Evolutionary conservation across 495 filamentous ascomycete genomes (phyloP).

Genomic region (Hypoxylon lienhwacheense): DNA sequence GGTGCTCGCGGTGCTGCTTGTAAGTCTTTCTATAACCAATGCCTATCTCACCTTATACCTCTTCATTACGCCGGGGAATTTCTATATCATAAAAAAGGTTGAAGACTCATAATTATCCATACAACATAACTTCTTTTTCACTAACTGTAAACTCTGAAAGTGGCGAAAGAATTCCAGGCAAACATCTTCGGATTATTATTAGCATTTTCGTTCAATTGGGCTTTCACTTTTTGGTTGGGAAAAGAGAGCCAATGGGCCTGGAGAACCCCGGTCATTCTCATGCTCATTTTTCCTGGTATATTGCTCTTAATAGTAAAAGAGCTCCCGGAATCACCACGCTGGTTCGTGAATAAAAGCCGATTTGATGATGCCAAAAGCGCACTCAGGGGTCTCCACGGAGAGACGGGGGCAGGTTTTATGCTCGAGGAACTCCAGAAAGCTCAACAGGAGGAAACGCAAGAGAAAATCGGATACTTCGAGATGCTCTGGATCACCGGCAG

Average conservation of each 20-base stretch:
- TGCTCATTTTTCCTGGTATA: conserved; percentile 57
- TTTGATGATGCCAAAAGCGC: conserved; percentile 48
- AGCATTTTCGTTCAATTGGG: conserved; percentile 54
- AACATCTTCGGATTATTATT: conserved; percentile 61
- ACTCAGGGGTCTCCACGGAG: conserved; percentile 49
- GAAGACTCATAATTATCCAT: no score
- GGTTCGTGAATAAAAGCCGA: conserved; percentile 51
- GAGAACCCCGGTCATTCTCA: conserved; percentile 59
- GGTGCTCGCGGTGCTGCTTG: conserved; percentile 52
- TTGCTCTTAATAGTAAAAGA: conserved; percentile 50
- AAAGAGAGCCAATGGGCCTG: conserved; percentile 52
- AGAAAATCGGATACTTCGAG: conserved; percentile 50
- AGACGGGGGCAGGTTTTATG: conserved; percentile 48
- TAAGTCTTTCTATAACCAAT: conserved; percentile 4
- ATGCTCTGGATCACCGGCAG: conserved; percentile 49
- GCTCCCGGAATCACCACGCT: conserved; percentile 59
- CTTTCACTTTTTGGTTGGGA: conserved; percentile 41
- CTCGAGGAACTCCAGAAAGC: conserved; percentile 50
- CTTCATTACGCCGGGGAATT: no score
- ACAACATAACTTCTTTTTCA: no score
- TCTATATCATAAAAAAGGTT: no score
- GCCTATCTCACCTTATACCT: no score
- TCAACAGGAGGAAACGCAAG: conserved; percentile 48
- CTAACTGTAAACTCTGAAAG: background rate
- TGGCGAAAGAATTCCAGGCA: conserved; percentile 61